Evolutionary conservation across 2,329 filamentous ascomycete genomes (phyloP).

Genomic region (Aureobasidium vineae): DNA sequence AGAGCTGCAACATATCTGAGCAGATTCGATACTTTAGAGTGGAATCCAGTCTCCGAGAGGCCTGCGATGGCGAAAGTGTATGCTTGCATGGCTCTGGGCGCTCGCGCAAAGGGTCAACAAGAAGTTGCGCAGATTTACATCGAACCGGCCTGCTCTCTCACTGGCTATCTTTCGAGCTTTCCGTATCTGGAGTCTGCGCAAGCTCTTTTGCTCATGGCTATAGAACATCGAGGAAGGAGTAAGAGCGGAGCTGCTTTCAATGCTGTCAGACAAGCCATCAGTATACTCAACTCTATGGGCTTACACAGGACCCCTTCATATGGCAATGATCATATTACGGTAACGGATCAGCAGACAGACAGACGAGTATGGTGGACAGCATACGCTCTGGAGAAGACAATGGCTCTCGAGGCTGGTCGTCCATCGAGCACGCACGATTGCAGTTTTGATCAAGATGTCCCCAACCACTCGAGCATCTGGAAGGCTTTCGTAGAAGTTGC

Average conservation of each 20-base stretch:
- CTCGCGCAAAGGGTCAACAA: background rate
- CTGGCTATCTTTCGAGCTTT: background rate
- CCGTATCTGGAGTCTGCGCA: slow-evolving; percentile 8
- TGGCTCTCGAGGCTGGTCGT: background rate
- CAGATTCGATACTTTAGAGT: background rate
- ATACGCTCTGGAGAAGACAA: background rate
- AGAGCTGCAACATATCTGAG: background rate
- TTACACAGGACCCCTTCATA: background rate
- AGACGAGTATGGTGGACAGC: background rate
- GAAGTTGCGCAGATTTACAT: background rate
- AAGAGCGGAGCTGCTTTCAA: slow-evolving; percentile 3
- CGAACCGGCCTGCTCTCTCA: background rate
- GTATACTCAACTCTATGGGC: slow-evolving; percentile 8
- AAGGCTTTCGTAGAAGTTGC: background rate
- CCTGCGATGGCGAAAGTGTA: slow-evolving; percentile 1
- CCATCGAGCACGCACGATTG: background rate
- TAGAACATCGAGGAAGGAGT: slow-evolving; percentile 1
- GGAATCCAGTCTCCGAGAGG: background rate
- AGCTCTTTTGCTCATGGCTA: slow-evolving; percentile 7
- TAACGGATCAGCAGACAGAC: background rate
- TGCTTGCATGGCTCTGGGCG: slow-evolving; percentile 4
- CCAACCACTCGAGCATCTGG: background rate
- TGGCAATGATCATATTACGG: background rate
- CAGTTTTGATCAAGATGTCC: background rate
- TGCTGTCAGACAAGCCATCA: slow-evolving; percentile 3